phyloP scores from a whole-genome alignment of 1,284 basidiomycete species.

The Ceratobasidium sp. region DNA sequence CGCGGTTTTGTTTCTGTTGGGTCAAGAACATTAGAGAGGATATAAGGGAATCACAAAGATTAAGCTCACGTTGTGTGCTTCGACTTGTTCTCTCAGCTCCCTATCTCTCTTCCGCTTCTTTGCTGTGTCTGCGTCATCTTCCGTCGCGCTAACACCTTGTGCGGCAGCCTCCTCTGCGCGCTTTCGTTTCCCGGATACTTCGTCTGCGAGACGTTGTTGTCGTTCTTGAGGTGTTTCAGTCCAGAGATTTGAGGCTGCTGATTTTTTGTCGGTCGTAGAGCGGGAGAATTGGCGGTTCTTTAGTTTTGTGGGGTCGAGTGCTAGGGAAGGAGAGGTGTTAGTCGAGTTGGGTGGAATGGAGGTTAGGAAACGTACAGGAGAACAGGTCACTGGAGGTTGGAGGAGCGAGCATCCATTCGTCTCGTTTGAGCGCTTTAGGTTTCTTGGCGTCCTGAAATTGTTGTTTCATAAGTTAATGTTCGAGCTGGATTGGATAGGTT shows the following conservation, averaged over 20 bases:
- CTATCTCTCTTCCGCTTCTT: constrained; percentile 73
- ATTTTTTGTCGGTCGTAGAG: constrained; percentile 62
- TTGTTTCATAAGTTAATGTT: constrained; percentile 45
- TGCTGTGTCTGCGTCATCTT: constrained; percentile 61
- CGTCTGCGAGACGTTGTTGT: constrained; percentile 86
- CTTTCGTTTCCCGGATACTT: constrained; percentile 85
- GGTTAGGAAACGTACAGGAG: constrained; percentile 73
- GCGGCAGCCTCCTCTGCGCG: constrained; percentile 70
- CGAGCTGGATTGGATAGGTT: background rate
- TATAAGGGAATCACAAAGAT: background rate
- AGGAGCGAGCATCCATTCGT: constrained; percentile 96
- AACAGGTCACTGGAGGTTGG: constrained; percentile 83
- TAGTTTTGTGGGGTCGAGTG: constrained; percentile 77
- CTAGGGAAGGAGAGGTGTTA: constrained; percentile 53
- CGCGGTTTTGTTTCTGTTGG: constrained; percentile 76
- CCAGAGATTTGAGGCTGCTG: constrained; percentile 72
- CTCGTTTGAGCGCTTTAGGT: constrained; percentile 80
- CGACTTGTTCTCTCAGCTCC: constrained; percentile 76
- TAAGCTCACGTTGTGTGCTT: constrained; percentile 80
- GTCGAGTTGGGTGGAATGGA: constrained; percentile 18
- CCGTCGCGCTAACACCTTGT: constrained; percentile 52
- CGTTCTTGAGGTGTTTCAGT: constrained; percentile 93
- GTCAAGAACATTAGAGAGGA: background rate
- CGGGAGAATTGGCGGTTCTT: constrained; percentile 83
- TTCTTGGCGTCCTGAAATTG: constrained; percentile 71